Conservation (phyloP, 1,284 basidiomycete species). For the Entoloma clypeatum region DNA sequence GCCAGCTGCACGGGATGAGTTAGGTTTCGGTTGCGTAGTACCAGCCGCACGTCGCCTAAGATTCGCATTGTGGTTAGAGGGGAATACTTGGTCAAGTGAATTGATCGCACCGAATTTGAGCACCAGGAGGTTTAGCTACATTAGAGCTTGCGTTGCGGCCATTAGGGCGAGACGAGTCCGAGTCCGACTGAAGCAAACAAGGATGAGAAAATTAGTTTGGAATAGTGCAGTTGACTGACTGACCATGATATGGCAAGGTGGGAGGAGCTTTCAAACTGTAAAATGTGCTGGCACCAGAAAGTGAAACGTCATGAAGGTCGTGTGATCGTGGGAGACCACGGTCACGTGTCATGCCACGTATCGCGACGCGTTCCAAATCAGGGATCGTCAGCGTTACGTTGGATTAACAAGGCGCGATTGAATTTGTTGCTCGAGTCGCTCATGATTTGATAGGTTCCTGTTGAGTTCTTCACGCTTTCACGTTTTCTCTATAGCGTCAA, state of each 20-base stretch:
- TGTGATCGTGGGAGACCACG: constrained; percentile 23
- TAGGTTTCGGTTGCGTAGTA: constrained; percentile 71
- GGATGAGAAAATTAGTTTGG: not conserved
- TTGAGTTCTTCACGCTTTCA: too few relatives aligned
- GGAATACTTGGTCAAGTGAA: constrained; percentile 4
- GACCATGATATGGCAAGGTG: constrained; percentile 29
- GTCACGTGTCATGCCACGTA: too few relatives aligned
- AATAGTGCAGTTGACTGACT: constrained; percentile 9
- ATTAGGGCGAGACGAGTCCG: constrained; percentile 50
- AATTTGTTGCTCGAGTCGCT: too few relatives aligned
- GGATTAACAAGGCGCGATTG: too few relatives aligned
- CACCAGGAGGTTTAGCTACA: constrained; percentile 69
- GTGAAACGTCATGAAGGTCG: constrained; percentile 20
- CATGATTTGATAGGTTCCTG: too few relatives aligned
- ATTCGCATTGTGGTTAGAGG: constrained; percentile 7
- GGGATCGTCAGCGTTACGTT: constrained; percentile 2
- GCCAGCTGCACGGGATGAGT: constrained; percentile 88
- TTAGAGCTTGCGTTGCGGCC: constrained; percentile 37
- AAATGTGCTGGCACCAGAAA: constrained; percentile 19
- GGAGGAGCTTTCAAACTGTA: constrained; percentile 8
- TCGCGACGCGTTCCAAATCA: not conserved
- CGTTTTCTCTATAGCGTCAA: too few relatives aligned
- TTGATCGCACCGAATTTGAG: constrained; percentile 67
- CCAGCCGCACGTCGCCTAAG: constrained; percentile 77
- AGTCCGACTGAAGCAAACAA: constrained; percentile 50